Percentiles rank a stretch among this genome's conserved stretches.
Conservation (phyloP, 2,329 filamentous ascomycete genomes). For the Calonectria pteridis region DNA sequence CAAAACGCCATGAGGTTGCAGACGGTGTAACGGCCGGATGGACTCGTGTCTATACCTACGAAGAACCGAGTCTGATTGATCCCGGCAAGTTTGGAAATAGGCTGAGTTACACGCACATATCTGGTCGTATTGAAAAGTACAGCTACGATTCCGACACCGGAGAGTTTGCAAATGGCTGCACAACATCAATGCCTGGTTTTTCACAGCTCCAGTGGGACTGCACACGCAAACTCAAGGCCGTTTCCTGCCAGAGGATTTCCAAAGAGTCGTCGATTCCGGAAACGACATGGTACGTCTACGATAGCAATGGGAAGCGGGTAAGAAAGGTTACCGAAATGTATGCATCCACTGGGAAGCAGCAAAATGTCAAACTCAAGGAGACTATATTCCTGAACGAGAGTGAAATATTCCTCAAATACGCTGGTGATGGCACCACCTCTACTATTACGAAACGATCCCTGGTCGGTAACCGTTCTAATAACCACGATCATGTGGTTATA, state of each 20-base stretch:
- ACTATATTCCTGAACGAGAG: not conserved
- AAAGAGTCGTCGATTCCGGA: not conserved
- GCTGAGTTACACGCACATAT: not conserved
- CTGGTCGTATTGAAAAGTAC: not conserved
- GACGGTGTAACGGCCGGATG: not conserved
- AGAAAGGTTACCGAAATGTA: conserved; percentile 26
- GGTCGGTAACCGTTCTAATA: not conserved
- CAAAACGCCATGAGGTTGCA: not conserved
- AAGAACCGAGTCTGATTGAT: not conserved
- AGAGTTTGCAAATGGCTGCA: not conserved
- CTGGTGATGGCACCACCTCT: not conserved
- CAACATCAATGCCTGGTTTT: conserved; percentile 21
- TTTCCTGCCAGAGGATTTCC: not conserved
- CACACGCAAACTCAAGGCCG: not conserved
- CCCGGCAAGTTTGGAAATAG: not conserved
- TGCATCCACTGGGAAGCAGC: not conserved
- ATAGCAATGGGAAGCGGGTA: conserved; percentile 3
- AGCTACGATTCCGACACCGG: not conserved
- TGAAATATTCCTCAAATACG: conserved; percentile 6
- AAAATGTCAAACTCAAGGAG: conserved; percentile 16
- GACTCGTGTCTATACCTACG: not conserved
- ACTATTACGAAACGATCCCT: not conserved
- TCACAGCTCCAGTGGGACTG: conserved; percentile 15
- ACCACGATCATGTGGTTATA: not conserved
- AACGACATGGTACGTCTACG: conserved; percentile 30